These are phyloP conservation scores for Xylona heveae DNA, from an alignment of 495 filamentous ascomycete species.

Conservation along the genomic window DNA sequence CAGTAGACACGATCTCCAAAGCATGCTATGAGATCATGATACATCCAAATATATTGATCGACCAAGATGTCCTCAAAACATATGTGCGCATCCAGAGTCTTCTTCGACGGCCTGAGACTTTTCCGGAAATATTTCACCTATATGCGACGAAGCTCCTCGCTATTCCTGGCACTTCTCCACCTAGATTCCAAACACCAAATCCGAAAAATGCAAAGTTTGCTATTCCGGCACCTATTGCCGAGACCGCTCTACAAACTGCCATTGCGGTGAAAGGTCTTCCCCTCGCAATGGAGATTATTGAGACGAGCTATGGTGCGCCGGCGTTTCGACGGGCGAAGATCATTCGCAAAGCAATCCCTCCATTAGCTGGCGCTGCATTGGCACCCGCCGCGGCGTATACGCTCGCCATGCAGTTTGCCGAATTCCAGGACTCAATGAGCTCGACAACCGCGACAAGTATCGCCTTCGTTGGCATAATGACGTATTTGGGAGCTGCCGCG, in stretches of 20 bases:
- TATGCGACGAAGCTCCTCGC: constrained; percentile 82
- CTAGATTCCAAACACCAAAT: constrained; percentile 37
- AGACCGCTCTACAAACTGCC: constrained; percentile 51
- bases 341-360: constrained; percentile 16
- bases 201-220: constrained; percentile 49
- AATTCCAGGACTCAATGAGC: constrained; percentile 49
- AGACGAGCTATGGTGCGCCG: constrained; percentile 49
- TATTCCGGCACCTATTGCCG: constrained; percentile 41
- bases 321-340: constrained; percentile 51
- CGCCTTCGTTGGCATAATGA: constrained; percentile 56
- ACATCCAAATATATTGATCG: constrained; percentile 65
- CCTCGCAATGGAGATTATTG: constrained; percentile 58
- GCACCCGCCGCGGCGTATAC: constrained; percentile 51
- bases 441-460: constrained; percentile 47
- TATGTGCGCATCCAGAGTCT: constrained; percentile 54
- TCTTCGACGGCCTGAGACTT: constrained; percentile 45
- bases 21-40: constrained; percentile 42
- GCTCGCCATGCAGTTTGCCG: constrained; percentile 35
- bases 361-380: constrained; percentile 16
- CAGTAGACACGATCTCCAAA: constrained; percentile 25
- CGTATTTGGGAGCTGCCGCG: constrained; percentile 59
- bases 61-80: constrained; percentile 37
- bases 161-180: constrained; percentile 28
- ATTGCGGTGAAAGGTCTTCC: constrained; percentile 54
- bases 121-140: constrained; percentile 61